Base-by-base conservation (phyloP, 2,329 filamentous ascomycete genomes). In the Cordyceps javanica region DNA sequence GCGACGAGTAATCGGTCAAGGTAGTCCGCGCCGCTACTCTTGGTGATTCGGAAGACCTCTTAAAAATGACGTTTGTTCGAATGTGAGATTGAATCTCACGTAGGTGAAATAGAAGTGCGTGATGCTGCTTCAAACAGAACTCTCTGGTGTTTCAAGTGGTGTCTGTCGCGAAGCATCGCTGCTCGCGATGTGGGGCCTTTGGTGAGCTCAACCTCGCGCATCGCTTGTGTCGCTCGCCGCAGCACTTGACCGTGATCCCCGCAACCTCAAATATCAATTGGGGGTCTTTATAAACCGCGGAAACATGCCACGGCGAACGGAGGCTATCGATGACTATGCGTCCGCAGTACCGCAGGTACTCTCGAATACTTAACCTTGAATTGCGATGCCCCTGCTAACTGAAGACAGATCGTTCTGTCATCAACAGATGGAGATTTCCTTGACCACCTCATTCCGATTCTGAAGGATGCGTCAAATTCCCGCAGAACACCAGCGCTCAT, bases 361-460 rank as follows among this genome's bases (percentile, higher is more conserved):
- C 39, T 16, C 62, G 68, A 60, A 64, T 68, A n/a, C 57, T 51
- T 46, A 60, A 14, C 23, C 41, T 44, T 50, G 59, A 50, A 51
- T 45, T 16, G 32, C 30, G 54, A 55, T 34, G 19, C 51, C 54
- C 57, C 26, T 60, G 64, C 60, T 32, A 9, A 48, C 6, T 50
- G 25, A 45, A 14, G 28, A 44, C 69, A 99, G 91, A 95, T 97
- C 64, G 92, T 97, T 61, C 85, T 96, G 65, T 91, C 93, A 2
- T 89, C 91, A 13, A 91, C 92, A 23, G 93, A 97, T 68, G 82
- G 88, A 51, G 94, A 99, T 67, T 97, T 97, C 68, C 85, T 99
- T 62, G 94, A 97, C 70, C 93, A 97, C 69, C 77, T 99, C 52
- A 96, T 97, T 49, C 93, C 92, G 10, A 89, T 95, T 2, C 86